A percentile compares a stretch with the other conserved stretches of the same genome.
phyloP scores from a whole-genome alignment of 371 early-diverging fungal species.

The Mucor saturninus region DNA sequence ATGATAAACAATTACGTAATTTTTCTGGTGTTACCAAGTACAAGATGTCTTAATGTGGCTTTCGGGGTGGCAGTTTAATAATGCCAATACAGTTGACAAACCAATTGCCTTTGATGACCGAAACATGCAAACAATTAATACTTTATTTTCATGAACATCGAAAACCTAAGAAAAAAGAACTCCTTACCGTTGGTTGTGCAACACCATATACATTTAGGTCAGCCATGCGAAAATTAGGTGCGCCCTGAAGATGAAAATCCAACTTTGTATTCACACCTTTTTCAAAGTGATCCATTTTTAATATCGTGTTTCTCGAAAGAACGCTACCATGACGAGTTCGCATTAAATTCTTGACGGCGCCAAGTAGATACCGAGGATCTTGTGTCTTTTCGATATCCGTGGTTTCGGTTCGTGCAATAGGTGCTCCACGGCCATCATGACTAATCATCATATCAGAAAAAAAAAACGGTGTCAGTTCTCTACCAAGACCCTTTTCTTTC shows the following conservation, averaged over 20 bases:
- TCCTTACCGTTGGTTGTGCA: slow-evolving; percentile 66
- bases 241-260: slow-evolving; percentile 70
- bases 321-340: slow-evolving; percentile 59
- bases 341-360: slow-evolving; percentile 38
- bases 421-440: background rate
- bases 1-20: background rate
- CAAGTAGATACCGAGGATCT: slow-evolving; percentile 34
- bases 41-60: slow-evolving; percentile 31
- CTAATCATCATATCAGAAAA: background rate
- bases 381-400: background rate
- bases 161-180: background rate
- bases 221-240: slow-evolving; percentile 71
- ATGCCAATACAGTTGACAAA: slow-evolving; percentile 62
- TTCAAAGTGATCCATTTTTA: slow-evolving; percentile 72
- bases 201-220: slow-evolving; percentile 68
- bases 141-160: background rate
- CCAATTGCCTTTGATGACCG: slow-evolving; percentile 41
- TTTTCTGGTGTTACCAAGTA: slow-evolving; percentile 37
- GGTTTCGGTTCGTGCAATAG: background rate
- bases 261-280: slow-evolving; percentile 59
- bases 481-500: background rate
- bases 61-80: slow-evolving; percentile 56
- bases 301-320: slow-evolving; percentile 57
- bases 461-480: background rate
- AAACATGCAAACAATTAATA: background rate